phyloP scores from a whole-genome alignment of 176 grass and related monocot species.

The Guadua angustifolia region DNA sequence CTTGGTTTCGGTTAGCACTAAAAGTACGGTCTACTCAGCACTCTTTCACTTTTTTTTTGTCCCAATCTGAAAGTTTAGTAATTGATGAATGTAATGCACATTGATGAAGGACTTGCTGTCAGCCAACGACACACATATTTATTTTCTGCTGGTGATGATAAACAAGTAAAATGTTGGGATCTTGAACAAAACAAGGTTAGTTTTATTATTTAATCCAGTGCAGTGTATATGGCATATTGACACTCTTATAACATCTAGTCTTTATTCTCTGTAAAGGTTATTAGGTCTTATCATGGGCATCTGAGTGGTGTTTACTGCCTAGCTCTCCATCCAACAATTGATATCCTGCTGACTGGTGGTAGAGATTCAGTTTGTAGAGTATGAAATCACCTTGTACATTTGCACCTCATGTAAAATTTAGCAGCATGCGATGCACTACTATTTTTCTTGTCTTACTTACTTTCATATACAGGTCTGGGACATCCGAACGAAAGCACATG shows the following conservation, averaged over 20 bases:
- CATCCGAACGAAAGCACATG: constrained; percentile 89
- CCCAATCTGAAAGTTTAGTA: neutral
- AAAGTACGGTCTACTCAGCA: neutral
- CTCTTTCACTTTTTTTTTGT: constrained; percentile 13
- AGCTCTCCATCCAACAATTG: constrained; percentile 93
- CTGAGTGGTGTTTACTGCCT: constrained; percentile 98
- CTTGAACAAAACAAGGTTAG: constrained; percentile 99
- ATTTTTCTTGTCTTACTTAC: constrained; percentile 31
- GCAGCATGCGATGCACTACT: neutral
- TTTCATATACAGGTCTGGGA: constrained; percentile 79
- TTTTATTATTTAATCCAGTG: constrained; percentile 25
- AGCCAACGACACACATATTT: constrained; percentile 91
- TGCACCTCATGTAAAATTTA: constrained; percentile 4
- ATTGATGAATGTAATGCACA: constrained; percentile 26
- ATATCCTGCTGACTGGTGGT: constrained; percentile 87
- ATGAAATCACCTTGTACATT: constrained; percentile 43
- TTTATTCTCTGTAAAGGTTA: constrained; percentile 63
- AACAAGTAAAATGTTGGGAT: constrained; percentile 99
- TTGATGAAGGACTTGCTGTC: constrained; percentile 88
- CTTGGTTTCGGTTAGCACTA: neutral
- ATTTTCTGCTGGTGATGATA: constrained; percentile 99
- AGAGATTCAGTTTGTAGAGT: constrained; percentile 99
- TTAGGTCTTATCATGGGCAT: constrained; percentile 98
- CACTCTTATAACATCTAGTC: constrained; percentile 28
- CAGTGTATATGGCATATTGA: constrained; percentile 24